Evolutionary conservation across 192 early-diverging fungal species (phyloP).

Genomic region (Backusella sp.): DNA sequence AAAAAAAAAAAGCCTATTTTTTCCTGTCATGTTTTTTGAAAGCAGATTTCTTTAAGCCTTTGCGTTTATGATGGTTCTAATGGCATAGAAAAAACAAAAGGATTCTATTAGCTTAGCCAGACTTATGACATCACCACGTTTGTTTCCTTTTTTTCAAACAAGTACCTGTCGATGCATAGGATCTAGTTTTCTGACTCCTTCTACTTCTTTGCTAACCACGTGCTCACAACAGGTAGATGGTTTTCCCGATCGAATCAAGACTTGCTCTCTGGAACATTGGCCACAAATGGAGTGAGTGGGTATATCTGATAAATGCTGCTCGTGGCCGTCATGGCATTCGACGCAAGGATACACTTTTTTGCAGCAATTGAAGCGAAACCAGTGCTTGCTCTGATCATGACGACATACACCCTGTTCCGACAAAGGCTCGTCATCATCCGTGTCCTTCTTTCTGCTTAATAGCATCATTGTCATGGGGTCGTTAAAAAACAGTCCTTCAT

Average conservation of each 20-base stretch:
- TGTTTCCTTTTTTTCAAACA: neutral
- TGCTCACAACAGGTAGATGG: slow-evolving; percentile 65
- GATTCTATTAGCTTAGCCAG: neutral
- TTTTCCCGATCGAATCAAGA: slow-evolving; percentile 40
- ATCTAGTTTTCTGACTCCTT: slow-evolving; percentile 60
- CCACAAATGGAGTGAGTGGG: slow-evolving; percentile 84
- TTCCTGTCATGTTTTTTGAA: slow-evolving; percentile 33
- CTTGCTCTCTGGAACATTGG: slow-evolving; percentile 80
- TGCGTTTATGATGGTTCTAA: slow-evolving; percentile 33
- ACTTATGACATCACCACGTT: neutral
- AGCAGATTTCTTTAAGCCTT: slow-evolving; percentile 18
- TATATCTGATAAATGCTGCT: slow-evolving; percentile 60
- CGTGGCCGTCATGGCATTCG: slow-evolving; percentile 76
- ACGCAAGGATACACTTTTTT: slow-evolving; percentile 82
- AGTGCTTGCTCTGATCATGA: slow-evolving; percentile 80
- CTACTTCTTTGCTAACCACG: slow-evolving; percentile 55
- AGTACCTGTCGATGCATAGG: neutral
- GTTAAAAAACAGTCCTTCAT: neutral
- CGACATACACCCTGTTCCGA: slow-evolving; percentile 77
- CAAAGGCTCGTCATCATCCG: slow-evolving; percentile 51
- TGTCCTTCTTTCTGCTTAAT: slow-evolving; percentile 8
- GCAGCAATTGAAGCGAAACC: slow-evolving; percentile 96
- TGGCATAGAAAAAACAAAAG: neutral
- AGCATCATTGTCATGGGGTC: slow-evolving; percentile 2
- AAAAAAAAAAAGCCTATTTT: neutral